Evolutionary conservation across 371 early-diverging fungal genomes (phyloP).

Genomic region (Mortierella sp.): DNA sequence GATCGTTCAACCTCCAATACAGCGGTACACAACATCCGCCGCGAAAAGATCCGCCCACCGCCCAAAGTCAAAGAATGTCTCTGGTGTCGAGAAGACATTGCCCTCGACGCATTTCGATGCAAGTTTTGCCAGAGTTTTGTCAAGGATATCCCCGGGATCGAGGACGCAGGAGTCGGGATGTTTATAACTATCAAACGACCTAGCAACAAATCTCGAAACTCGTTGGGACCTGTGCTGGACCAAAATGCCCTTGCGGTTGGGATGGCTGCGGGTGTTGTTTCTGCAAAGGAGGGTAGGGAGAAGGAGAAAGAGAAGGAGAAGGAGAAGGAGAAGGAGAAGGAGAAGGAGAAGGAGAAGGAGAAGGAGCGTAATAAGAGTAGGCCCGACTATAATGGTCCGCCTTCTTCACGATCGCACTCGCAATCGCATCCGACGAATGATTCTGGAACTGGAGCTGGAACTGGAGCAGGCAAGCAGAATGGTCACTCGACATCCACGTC

Average conservation of each 20-base stretch:
- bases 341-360: not conserved
- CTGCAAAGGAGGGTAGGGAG: not conserved
- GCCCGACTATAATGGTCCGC: not conserved
- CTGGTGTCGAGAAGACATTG: constrained; percentile 40
- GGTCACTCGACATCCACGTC: not conserved
- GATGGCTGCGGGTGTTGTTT: not conserved
- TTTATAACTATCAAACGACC: constrained; percentile 36
- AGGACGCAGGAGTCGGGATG: constrained; percentile 37
- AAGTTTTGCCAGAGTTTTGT: constrained; percentile 42
- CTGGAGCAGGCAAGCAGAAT: not conserved
- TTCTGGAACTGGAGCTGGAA: not conserved
- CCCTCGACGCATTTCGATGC: constrained; percentile 41
- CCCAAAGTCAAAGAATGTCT: constrained; percentile 38
- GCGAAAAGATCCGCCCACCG: constrained; percentile 35
- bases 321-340: not conserved
- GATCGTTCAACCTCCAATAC: not conserved
- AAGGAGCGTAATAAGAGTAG: not conserved
- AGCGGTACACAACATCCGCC: constrained; percentile 38
- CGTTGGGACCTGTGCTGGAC: not conserved
- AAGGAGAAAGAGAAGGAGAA: not conserved
- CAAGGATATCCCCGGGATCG: constrained; percentile 41
- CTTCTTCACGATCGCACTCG: not conserved
- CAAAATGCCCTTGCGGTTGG: not conserved
- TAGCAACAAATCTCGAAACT: not conserved
- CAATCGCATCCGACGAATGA: not conserved